Evolutionary conservation across 2,329 filamentous ascomycete species (phyloP).

Genomic region (Curvularia hawaiiensis): DNA sequence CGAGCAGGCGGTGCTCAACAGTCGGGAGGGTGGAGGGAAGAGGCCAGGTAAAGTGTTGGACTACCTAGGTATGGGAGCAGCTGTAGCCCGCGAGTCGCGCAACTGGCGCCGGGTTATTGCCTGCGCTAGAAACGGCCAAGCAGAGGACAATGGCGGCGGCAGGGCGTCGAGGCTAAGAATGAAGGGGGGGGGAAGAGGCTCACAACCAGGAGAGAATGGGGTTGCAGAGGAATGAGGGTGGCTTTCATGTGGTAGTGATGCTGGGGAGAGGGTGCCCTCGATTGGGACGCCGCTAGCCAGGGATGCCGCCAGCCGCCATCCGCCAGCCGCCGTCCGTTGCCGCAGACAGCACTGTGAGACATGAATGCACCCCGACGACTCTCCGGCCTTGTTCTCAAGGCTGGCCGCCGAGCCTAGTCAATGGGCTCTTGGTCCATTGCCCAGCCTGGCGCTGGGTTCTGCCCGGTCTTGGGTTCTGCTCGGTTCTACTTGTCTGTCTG

Average conservation of each 20-base stretch:
- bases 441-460: not conserved
- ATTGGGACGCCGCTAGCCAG: constrained; percentile 25
- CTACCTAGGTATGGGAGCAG: constrained; percentile 2
- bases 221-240: constrained; percentile 32
- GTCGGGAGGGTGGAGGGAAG: constrained; percentile 20
- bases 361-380: not conserved
- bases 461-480: too few species aligned
- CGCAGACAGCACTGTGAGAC: not conserved
- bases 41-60: constrained; percentile 31
- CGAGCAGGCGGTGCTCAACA: constrained; percentile 13
- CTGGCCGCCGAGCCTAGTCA: not conserved
- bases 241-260: constrained; percentile 26
- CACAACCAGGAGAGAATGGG: constrained; percentile 12
- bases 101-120: constrained; percentile 2
- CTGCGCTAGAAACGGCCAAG: not conserved
- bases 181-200: constrained; percentile 6
- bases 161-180: constrained; percentile 11
- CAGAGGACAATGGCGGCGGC: constrained; percentile 6
- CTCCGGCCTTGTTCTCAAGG: not conserved
- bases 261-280: constrained; percentile 19
- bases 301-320: constrained; percentile 10
- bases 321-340: constrained; percentile 2
- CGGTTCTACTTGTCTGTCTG: not conserved
- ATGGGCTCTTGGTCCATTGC: not conserved
- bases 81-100: constrained; percentile 15